phyloP scores from a whole-genome alignment of 2,329 filamentous ascomycete species.

The Cladophialophora chaetospira region DNA sequence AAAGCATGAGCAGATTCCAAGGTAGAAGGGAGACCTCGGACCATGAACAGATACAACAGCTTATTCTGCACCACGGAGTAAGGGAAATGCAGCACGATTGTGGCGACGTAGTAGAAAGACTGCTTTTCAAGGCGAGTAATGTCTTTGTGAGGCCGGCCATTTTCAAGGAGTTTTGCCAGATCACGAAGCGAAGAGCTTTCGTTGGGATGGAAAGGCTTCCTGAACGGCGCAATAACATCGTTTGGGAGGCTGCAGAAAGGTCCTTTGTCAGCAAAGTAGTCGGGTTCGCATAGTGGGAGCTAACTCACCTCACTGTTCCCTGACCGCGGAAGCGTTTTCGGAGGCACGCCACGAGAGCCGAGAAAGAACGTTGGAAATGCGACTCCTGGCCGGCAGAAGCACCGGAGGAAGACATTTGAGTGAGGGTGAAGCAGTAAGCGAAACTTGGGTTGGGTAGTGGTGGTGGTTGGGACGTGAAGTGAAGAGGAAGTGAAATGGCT shows the following conservation, averaged over 20 bases:
- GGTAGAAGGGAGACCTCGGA: not conserved
- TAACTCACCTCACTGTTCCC: slow-evolving; percentile 20
- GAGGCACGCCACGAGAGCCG: slow-evolving; percentile 18
- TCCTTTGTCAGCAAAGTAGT: not conserved
- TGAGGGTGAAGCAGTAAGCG: not conserved
- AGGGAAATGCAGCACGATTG: slow-evolving; percentile 25
- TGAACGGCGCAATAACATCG: slow-evolving; percentile 16
- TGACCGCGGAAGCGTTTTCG: slow-evolving; percentile 7
- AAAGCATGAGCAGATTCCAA: not conserved
- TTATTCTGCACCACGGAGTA: slow-evolving; percentile 22
- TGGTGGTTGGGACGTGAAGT: not conserved
- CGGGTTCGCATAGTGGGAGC: not conserved
- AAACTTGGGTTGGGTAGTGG: not conserved
- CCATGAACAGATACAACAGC: slow-evolving; percentile 28
- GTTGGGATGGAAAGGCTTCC: slow-evolving; percentile 10
- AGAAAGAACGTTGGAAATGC: slow-evolving; percentile 8
- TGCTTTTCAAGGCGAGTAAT: slow-evolving; percentile 21
- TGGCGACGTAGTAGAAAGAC: slow-evolving; percentile 21
- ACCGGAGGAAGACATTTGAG: not conserved
- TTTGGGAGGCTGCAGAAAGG: slow-evolving; percentile 13
- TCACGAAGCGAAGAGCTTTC: slow-evolving; percentile 15
- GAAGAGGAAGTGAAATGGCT: slow-evolving; percentile 2
- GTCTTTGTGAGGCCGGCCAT: slow-evolving; percentile 16
- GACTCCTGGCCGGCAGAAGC: not conserved
- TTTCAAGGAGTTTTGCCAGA: slow-evolving; percentile 16